Conservation (phyloP, 257 asterid species). For the Lavandula angustifolia region DNA sequence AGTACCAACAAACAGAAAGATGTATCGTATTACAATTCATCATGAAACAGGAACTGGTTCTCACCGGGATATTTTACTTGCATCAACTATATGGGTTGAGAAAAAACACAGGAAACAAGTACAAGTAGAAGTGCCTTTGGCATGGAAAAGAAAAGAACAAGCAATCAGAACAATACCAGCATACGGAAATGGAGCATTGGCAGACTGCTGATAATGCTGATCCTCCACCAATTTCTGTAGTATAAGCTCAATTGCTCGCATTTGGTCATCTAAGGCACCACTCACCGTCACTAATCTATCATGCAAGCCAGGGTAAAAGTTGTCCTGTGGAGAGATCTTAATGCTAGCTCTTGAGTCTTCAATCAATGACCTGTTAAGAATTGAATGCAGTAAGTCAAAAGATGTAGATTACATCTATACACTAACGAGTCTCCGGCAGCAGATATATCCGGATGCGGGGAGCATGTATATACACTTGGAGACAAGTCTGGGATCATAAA, state of each 20-base stretch:
- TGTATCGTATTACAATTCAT: slow-evolving; percentile 8
- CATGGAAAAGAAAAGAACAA: slow-evolving; percentile 9
- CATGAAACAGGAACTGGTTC: not conserved
- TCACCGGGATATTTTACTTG: slow-evolving; percentile 1
- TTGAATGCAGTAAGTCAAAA: slow-evolving; percentile 17
- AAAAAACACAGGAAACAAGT: slow-evolving; percentile 10
- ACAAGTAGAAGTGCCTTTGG: not conserved
- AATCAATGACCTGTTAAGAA: slow-evolving; percentile 63
- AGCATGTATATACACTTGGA: not conserved
- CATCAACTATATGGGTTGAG: slow-evolving; percentile 5
- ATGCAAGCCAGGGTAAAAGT: slow-evolving; percentile 78
- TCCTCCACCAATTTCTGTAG: slow-evolving; percentile 75
- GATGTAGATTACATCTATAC: slow-evolving; percentile 4
- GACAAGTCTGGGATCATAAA: slow-evolving; percentile 14
- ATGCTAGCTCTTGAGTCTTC: slow-evolving; percentile 82
- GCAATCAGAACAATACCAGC: slow-evolving; percentile 52
- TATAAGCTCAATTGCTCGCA: slow-evolving; percentile 83
- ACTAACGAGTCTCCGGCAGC: not conserved
- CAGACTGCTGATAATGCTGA: slow-evolving; percentile 70
- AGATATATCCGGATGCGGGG: not conserved
- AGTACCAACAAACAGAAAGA: slow-evolving; percentile 10
- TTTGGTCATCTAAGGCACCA: slow-evolving; percentile 72
- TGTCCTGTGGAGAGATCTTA: slow-evolving; percentile 85
- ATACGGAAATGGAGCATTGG: slow-evolving; percentile 70
- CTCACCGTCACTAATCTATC: slow-evolving; percentile 79